Evolutionary conservation across 306 rosid genomes (phyloP).

Genomic region (Begonia loranthoides): DNA sequence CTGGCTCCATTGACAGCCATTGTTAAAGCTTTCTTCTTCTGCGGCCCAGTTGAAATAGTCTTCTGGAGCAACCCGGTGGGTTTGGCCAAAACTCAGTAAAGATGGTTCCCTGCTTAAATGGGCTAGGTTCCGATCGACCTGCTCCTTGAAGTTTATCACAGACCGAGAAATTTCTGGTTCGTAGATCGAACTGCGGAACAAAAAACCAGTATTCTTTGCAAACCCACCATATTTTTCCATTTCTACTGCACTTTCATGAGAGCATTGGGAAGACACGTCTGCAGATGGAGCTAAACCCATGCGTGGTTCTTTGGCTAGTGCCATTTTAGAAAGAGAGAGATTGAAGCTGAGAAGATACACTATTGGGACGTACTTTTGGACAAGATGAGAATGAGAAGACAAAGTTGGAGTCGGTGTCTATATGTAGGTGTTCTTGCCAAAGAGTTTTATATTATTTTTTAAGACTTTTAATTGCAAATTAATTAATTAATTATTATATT

Average conservation of each 20-base stretch:
- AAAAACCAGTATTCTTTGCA: conserved; percentile 18
- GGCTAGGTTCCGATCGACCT: conserved; percentile 7
- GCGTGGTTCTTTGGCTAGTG: conserved; percentile 27
- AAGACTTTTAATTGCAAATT: no score
- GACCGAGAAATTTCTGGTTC: conserved; percentile 21
- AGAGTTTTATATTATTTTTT: no score
- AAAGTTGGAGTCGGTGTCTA: no score
- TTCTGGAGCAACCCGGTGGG: conserved; percentile 10
- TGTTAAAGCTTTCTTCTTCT: conserved; percentile 11
- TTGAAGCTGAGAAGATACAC: conserved; percentile 3
- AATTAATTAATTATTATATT: no score
- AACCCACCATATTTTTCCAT: conserved; percentile 21
- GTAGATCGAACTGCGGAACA: conserved; percentile 12
- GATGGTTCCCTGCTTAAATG: conserved; percentile 20
- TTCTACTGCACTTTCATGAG: background rate
- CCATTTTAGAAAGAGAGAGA: conserved; percentile 19
- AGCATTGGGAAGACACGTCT: conserved; percentile 7
- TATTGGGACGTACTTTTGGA: background rate
- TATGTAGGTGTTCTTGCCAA: no score
- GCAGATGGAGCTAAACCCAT: conserved; percentile 9
- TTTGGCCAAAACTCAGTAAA: conserved; percentile 58
- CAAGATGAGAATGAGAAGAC: no score
- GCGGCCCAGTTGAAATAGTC: conserved; percentile 10
- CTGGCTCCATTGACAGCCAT: conserved; percentile 23
- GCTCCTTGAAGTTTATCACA: conserved; percentile 47